Evolutionary conservation across 345 rosid species (phyloP), one percentile per base, ranked within the genome.

Genomic region (Eucalyptus microcorys): DNA sequence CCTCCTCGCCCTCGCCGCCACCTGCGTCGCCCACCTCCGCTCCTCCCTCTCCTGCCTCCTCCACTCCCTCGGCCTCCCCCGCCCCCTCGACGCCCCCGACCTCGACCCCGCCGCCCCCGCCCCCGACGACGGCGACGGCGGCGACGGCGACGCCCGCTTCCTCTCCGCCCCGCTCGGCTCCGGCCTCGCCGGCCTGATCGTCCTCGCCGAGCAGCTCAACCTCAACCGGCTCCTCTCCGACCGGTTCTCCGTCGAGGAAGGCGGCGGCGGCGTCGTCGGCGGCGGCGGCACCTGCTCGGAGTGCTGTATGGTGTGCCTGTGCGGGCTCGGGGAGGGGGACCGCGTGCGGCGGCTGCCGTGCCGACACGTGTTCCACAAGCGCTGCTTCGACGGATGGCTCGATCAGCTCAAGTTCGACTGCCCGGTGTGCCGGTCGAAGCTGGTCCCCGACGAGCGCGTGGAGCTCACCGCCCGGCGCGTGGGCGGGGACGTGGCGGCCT

Each of bases 351-450:
- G 89, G 93, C 98, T 97, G 7, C 95, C 94, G 47, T 97, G 99
- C 93, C 90, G 96, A 87, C 99, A 97, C 92, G 97, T 97, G 59
- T 97, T 95, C 86, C 99, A 97, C 55, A 97, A 93, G 90, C 90
- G 90, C 49, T 97, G 99, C 91, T 93, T 97, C 22, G 98, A 97
- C 64, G 96, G 96, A 4, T 97, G 99, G 98, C 97, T 97, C 16
- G 92, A 93, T 85, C 95, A 94, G 57, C 94, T 92, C 59, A 94
- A 95, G 49, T 96, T 96, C 88, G 93, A 89, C 13, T 97, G 98
- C 90, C 99, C 98, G 24, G 92, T 97, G 2, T 97, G 98, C 87
- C 93, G 98, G 88, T 91, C 93, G 10, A 93, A 95, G 87, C 88
- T 96, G 32, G 90, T 93, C 10, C 79, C 93, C 45, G 93, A 91